Evolutionary conservation across 139 green algal species (phyloP), one percentile per base, ranked within the genome.

Genomic region (Chlorella sp.): DNA sequence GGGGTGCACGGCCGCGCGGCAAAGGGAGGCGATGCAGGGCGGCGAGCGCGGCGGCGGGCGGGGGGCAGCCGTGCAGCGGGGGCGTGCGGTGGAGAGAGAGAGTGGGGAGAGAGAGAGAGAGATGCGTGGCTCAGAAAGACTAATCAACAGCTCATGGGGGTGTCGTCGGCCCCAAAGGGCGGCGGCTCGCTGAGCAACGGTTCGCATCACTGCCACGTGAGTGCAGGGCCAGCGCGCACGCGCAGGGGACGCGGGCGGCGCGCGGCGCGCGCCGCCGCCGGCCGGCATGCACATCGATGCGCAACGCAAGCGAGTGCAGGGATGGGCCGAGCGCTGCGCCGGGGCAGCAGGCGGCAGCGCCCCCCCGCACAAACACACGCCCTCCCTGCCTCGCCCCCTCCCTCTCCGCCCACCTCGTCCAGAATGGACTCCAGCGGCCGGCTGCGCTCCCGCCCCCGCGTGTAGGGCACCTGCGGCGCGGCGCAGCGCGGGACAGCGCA

Each of bases 401-500:
- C 29, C 23, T 21, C 53, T 36, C 8, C 53, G 31, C 77, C n/a
- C 35, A 95, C 86, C 79, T 97, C 93, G 15, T 84, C 64, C 29
- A 97, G 63, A 8, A 97, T 94, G 19, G 84, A 91, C 23, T 55
- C 51, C 41, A 91, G 36, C 6, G 83, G 74, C 19, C 93, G 82
- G 68, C 84, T 93, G 68, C 93, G 85, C 84, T 98, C 93, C 12
- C 92, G 73, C 43, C 93, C 93, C 36, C 93, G 73, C 40, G 75
- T 92, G 79, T 84, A 95, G n/a, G 92, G 91, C 53, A 97, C n/a
- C n/a, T n/a, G n/a, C n/a, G n/a, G n/a, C n/a, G n/a, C n/a, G n/a
- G n/a, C n/a, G n/a, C n/a, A n/a, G n/a, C n/a, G n/a, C n/a, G n/a
- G n/a, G n/a, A n/a, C n/a, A n/a, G n/a, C n/a, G n/a, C n/a, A n/a